phyloP scores from a whole-genome alignment of 2,329 filamentous ascomycete genomes.

The Penicillium sp. region DNA sequence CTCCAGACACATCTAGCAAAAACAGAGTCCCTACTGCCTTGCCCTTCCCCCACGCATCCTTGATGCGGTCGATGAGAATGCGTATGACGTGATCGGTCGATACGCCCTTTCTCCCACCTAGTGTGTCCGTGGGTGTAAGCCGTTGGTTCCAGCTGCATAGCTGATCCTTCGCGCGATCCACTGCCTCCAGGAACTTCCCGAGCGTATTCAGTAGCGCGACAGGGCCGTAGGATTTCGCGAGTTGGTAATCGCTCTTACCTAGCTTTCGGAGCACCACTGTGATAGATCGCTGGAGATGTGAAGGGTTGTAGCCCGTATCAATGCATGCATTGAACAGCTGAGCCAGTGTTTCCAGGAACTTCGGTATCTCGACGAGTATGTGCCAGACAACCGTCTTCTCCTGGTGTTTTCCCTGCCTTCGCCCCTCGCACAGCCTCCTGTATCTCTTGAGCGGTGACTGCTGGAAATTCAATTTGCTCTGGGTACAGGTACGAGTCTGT shows the following conservation, averaged over 20 bases:
- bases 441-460: too few relatives aligned
- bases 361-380: too few relatives aligned
- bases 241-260: not conserved
- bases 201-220: not conserved
- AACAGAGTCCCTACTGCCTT: not conserved
- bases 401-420: too few relatives aligned
- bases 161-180: not conserved
- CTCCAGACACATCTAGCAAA: not conserved
- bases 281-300: not conserved
- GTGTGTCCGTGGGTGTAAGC: not conserved
- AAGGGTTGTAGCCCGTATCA: not conserved
- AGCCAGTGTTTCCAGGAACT: too few relatives aligned
- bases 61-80: not conserved
- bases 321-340: not conserved
- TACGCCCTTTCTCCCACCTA: not conserved
- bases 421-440: too few relatives aligned
- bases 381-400: too few relatives aligned
- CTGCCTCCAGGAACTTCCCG: not conserved
- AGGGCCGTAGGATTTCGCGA: not conserved
- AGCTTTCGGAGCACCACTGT: not conserved
- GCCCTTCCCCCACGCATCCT: not conserved
- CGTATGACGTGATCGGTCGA: not conserved
- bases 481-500: too few relatives aligned
- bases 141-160: not conserved
- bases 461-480: too few relatives aligned